Evolutionary conservation across 192 early-diverging fungal genomes (phyloP).

Genomic region (Backusella tarrabulga): DNA sequence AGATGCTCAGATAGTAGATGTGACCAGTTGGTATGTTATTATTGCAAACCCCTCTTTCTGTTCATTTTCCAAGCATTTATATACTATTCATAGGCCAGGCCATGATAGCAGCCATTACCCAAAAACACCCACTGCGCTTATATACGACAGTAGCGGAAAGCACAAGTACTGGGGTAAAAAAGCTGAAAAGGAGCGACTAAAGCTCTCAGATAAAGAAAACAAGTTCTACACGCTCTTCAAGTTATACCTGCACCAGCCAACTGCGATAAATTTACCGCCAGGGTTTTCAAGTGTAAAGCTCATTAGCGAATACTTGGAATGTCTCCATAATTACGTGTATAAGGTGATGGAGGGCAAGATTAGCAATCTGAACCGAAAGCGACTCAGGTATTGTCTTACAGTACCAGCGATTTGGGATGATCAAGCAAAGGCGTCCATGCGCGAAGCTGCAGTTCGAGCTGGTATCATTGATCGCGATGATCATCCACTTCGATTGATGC

Average conservation of each 20-base stretch:
- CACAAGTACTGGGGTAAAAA: constrained; percentile 1
- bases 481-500: constrained; percentile 37
- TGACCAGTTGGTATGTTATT: not conserved
- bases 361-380: not conserved
- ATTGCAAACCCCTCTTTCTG: not conserved
- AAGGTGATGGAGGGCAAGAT: not conserved
- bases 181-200: not conserved
- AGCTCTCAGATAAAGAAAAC: not conserved
- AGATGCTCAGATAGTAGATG: constrained; percentile 1
- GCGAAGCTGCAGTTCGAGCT: constrained; percentile 43
- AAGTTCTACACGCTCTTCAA: not conserved
- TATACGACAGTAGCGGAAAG: not conserved
- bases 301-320: constrained; percentile 9
- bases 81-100: not conserved
- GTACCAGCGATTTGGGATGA: constrained; percentile 56
- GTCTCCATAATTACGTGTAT: constrained; percentile 7
- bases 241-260: not conserved
- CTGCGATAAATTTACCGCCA: not conserved
- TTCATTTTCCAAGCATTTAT: not conserved
- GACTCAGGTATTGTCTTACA: constrained; percentile 37
- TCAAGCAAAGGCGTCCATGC: constrained; percentile 39
- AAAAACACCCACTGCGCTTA: not conserved
- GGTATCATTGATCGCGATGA: constrained; percentile 37
- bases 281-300: not conserved
- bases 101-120: not conserved